Evolutionary conservation across 2,329 filamentous ascomycete species (phyloP), one percentile per base, ranked within the genome.

Genomic region (Hortaea sp.): DNA sequence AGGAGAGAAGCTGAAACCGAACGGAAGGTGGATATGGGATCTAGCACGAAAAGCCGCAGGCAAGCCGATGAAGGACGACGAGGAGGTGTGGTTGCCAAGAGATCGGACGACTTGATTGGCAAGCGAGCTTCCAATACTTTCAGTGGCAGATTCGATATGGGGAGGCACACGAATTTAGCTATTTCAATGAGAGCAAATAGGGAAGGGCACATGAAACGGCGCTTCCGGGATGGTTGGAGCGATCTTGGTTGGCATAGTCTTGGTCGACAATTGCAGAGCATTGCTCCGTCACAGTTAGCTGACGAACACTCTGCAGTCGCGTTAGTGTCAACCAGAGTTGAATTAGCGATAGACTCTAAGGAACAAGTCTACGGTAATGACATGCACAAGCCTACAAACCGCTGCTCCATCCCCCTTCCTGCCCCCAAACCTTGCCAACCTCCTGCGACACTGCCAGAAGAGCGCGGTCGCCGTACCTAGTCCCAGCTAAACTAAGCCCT

Each of bases 11-110:
- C 54, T 86, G 20, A 67, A 71, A 48, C 82, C 82, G 1, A 68
- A 80, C 41, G 78, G 75, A 50, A 70, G 66, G 44, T 88, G 83
- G 84, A 77, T 88, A 48, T 85, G 85, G 57, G 83, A 89, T 61
- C 71, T 88, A 73, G 84, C 83, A 3, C 74, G 82, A 39, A 75
- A 81, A 48, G 77, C 79, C 56, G 81, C 82, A 0, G 76, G 75
- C 0, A 64, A 75, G 49, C 73, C 76, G 1, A 27, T 43, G 31
- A 85, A 85, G 58, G 49, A 59, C 13, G 67, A 75, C 28, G 70
- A 67, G 0, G 82, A 87, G 66, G 79, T 79, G 49, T 75, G 72
- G 30, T 64, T 88, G 57, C 79, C 80, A 7, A 61, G 70, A 46
- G 49, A 55, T 35, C 46, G 43, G 50, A 53, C 53, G 34, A 57